Evolutionary conservation across 768 basidiomycete genomes (phyloP), one percentile per base, ranked within the genome.

Genomic region (Termitomyces sp.): DNA sequence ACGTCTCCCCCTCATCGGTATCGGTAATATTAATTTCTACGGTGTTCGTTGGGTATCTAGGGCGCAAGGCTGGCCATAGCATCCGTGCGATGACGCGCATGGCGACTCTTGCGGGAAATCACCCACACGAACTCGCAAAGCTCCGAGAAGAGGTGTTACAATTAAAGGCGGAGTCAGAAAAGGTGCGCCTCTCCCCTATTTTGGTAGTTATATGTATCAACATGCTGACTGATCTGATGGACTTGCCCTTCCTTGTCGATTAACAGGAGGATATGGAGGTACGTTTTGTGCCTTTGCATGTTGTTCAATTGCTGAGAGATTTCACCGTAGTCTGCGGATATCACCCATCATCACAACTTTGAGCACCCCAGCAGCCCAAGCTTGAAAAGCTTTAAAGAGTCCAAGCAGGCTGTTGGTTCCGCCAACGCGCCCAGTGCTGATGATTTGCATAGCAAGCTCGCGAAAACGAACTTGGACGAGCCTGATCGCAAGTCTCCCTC

Each of bases 61-160:
- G 93, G 92, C 87, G 88, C 63, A 91, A 90, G 69, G 93, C 92
- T 3, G 90, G 92, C 3, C 80, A 87, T 66, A 85, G 90, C 50
- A 92, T 96, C 78, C 87, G 87, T 68, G 93, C 94, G 13, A 81
- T 93, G 70, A 86, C 85, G 64, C 79, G 92, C 58, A 87, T 96
- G 87, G 78, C 87, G 18, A 73, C 78, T 34, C 75, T 88, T 34
- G 81, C 78, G 2, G 66, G 70, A 15, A 67, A 80, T 45, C 54
- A 60, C 15, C 69, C 75, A 28, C 65, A 73, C 3, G 76, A 75
- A 42, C 77, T 79, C 3, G 76, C 77, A 53, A 73, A 79, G 62
- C 73, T 91, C 52, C 78, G 79, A 47, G 79, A 78, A 46, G 80
- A 87, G 46, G 69, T 95, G 24, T 74, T 76, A 63, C 75, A 85